Conservation (phyloP, 805 yeast species). For the Candida corydali region DNA sequence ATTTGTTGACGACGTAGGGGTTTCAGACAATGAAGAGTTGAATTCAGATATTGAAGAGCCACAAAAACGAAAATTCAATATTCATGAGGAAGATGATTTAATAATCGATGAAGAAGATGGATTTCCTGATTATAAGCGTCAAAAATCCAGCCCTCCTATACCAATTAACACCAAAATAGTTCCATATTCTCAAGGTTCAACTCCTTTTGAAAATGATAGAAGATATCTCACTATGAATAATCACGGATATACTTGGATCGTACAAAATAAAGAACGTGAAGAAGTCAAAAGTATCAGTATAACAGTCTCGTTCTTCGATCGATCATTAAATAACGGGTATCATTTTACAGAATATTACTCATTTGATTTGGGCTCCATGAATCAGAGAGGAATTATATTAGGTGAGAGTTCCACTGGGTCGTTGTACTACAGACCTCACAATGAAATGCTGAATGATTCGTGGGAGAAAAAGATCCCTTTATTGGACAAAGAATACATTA, state of each 20-base stretch:
- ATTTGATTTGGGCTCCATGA: slow-evolving; percentile 73
- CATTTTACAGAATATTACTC: slow-evolving; percentile 75
- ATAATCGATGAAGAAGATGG: slow-evolving; percentile 31
- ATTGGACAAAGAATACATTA: slow-evolving; percentile 53
- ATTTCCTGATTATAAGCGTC: slow-evolving; percentile 15
- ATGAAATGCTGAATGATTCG: slow-evolving; percentile 54
- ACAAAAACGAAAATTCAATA: slow-evolving; percentile 7
- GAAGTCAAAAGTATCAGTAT: slow-evolving; percentile 48
- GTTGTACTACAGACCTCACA: slow-evolving; percentile 61
- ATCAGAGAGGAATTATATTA: slow-evolving; percentile 60
- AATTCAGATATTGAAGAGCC: slow-evolving; percentile 1
- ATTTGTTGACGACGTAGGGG: slow-evolving; percentile 25
- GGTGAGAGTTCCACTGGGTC: slow-evolving; percentile 44
- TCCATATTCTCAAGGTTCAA: slow-evolving; percentile 84
- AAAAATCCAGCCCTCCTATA: slow-evolving; percentile 12
- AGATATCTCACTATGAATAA: slow-evolving; percentile 78
- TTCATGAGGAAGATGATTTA: slow-evolving; percentile 30
- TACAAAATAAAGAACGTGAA: slow-evolving; percentile 30
- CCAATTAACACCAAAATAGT: slow-evolving; percentile 18
- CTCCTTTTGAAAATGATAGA: slow-evolving; percentile 60
- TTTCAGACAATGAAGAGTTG: slow-evolving; percentile 16
- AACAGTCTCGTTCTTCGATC: slow-evolving; percentile 86
- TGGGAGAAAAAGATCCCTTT: slow-evolving; percentile 70
- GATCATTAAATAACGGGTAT: slow-evolving; percentile 69
- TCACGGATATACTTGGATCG: slow-evolving; percentile 79